Base-by-base conservation (phyloP, 345 rosid genomes). In the Rhodamnia argentea region DNA sequence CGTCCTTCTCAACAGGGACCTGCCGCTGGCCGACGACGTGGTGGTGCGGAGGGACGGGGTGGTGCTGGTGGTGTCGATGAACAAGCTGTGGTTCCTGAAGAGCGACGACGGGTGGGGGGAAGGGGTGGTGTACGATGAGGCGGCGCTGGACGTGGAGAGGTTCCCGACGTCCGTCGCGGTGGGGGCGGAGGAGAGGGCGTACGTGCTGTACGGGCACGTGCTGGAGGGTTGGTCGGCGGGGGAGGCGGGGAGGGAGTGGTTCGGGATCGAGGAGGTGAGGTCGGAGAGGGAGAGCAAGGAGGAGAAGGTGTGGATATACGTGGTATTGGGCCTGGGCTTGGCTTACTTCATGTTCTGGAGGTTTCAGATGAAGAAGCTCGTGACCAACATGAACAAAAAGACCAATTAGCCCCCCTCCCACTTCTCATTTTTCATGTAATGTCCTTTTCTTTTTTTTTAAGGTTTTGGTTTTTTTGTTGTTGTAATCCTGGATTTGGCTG, bases 301-400 rank as follows among this genome's bases (percentile, higher is more conserved):
- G 23, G 95, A 94, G 50, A 91, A 93, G 84, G 85, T 95, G 47
- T 95, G 95, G 97, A 74, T 95, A 8, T 93, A 88, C 84, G 92
- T 93, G 32, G 55, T 95, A 91, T 1, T 95, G 8, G 98, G 99
- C 11, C 82, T 95, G 85, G 99, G 98, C 74, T 88, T 96, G 86
- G 95, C 95, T 84, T 94, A 94, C 89, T 95, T 96, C 75, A 57
- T 93, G 88, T 82, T 92, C 86, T 93, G 98, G 96, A 93, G 96
- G 91, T 90, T 94, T 84, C 93, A 94, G 88, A 95, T 96, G 99
- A 92, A 86, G 87, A 90, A 83, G 64, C 96, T 96, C 16, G 92
- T 91, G 6, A 88, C 88, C 15, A 92, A 91, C 85, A 84, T 94
- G 93, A 92, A 94, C 85, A 94, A 90, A 26, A 95, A 96, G 89